Evolutionary conservation across 2,329 filamentous ascomycete species (phyloP), one percentile per base, ranked within the genome.

Genomic region (Pseudocercospora cruenta): DNA sequence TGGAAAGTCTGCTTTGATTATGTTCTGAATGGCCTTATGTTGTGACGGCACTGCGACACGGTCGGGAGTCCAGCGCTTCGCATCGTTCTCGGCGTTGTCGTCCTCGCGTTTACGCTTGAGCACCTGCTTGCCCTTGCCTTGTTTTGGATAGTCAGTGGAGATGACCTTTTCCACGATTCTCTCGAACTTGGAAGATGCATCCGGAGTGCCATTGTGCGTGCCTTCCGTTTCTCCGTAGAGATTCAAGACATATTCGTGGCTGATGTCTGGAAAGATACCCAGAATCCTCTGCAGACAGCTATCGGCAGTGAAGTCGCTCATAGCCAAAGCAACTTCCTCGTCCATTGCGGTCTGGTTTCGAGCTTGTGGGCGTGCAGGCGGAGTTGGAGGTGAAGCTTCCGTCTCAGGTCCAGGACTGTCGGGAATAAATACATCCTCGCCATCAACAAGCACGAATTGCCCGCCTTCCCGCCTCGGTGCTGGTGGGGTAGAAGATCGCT

Each of bases 1-100:
- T 0, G 72, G 76, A 58, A 82, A 82, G 51, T 82, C 80, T 60
- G 80, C 78, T 68, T 80, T 81, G 12, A 83, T 74, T 10, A 77
- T 73, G 59, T 66, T 55, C 24, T 58, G 59, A 43, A 75, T 72
- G 2, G 70, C 49, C 9, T 69, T 69, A 22, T 67, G 69, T 33
- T 69, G 58, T 24, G 58, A 61, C 9, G 68, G 67, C 2, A 65
- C 55, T 1, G 60, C 39, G 24, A 58, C 63, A n/a, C 75, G 69
- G 62, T 72, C 68, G 22, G 66, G 53, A 9, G 36, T 70, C 72
- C 73, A 74, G 5, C 58, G 65, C 36, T 71, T 67, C 58, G 53
- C 54, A 33, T 74, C 72, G 12, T 66, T 60, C 8, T 64, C 65
- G 31, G 69, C 64, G 16, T 67, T 65, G 39, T 75, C 70, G 49